Conservation (phyloP, 306 rosid species). For the Cicer yamashitae region DNA sequence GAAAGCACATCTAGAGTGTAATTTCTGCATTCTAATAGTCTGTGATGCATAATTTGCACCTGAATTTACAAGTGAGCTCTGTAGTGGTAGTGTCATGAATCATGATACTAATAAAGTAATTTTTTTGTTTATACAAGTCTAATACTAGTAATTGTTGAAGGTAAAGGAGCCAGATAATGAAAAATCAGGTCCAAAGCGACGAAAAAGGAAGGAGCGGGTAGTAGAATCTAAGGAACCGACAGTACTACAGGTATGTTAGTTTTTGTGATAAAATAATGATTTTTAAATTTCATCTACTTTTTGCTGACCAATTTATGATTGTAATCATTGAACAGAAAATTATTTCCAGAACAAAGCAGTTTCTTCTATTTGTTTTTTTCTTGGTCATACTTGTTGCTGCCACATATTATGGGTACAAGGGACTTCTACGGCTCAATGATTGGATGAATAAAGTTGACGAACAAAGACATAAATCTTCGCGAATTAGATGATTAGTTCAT, state of each 20-base stretch:
- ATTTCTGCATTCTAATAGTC: too few species aligned
- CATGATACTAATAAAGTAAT: constrained; percentile 1
- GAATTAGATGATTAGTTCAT: constrained; percentile 47
- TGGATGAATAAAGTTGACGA: constrained; percentile 92
- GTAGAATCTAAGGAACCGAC: constrained; percentile 61
- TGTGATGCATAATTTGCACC: too few species aligned
- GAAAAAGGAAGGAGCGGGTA: constrained; percentile 60
- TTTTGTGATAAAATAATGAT: constrained; percentile 1
- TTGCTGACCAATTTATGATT: constrained; percentile 36
- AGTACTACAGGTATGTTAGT: constrained; percentile 67
- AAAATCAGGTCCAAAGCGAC: constrained; percentile 63
- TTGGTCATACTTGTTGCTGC: constrained; percentile 55
- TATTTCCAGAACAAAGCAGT: constrained; percentile 52
- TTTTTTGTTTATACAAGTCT: neutral
- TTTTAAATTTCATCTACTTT: constrained; percentile 4
- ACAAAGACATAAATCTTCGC: constrained; percentile 58
- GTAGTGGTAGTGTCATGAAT: too few species aligned
- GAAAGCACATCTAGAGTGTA: neutral
- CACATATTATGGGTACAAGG: constrained; percentile 65
- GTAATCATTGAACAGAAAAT: constrained; percentile 63
- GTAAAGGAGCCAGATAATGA: constrained; percentile 66
- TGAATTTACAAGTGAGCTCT: too few species aligned
- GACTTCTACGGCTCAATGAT: constrained; percentile 73
- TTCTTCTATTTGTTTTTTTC: constrained; percentile 56
- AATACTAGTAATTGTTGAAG: constrained; percentile 47